phyloP scores from a whole-genome alignment of 306 rosid species.

The Quercus wislizeni region DNA sequence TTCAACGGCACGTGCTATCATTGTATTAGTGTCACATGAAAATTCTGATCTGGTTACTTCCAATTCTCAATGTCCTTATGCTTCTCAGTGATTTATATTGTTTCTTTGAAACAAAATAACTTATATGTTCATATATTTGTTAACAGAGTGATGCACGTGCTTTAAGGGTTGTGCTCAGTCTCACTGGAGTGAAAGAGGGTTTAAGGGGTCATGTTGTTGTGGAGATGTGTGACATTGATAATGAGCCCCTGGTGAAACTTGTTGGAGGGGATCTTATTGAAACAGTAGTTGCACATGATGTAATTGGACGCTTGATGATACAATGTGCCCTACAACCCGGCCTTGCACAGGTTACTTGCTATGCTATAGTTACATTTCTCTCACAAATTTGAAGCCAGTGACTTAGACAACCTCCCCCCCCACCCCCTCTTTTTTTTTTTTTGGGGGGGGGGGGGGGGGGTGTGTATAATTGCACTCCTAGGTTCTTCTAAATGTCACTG shows the following conservation, averaged over 20 bases:
- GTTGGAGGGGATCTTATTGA: conserved; percentile 96
- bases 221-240: conserved; percentile 97
- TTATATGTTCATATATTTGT: conserved; percentile 14
- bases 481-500: no score
- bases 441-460: no score
- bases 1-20: conserved; percentile 95
- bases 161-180: conserved; percentile 95
- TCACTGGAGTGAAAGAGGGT: conserved; percentile 92
- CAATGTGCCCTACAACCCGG: conserved; percentile 99
- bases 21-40: conserved; percentile 91
- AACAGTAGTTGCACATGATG: conserved; percentile 99
- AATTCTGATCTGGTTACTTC: conserved; percentile 88
- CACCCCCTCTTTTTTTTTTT: no score
- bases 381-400: neutral
- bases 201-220: conserved; percentile 90
- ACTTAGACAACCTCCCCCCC: neutral
- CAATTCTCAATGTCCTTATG: conserved; percentile 8
- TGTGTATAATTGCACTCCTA: neutral
- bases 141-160: conserved; percentile 97
- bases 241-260: conserved; percentile 94
- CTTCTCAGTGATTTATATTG: conserved; percentile 16
- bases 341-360: conserved; percentile 82
- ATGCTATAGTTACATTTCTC: neutral
- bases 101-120: conserved; percentile 12
- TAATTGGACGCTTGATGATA: conserved; percentile 97